Base-by-base conservation (phyloP, 2,329 filamentous ascomycete species). In the Xylaria sp. region DNA sequence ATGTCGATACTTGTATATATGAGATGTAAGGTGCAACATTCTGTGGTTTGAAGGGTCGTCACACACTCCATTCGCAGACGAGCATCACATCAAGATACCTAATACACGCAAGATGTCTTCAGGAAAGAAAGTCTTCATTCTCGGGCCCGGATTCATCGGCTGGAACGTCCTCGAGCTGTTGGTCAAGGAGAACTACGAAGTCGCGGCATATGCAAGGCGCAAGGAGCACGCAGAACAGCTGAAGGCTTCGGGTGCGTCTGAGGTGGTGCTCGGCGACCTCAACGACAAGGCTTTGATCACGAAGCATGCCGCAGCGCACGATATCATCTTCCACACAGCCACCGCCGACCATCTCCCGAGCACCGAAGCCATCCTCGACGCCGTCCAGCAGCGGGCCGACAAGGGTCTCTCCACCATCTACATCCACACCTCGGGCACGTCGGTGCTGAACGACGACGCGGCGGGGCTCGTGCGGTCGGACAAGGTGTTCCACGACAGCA, bases 121-220 rank as follows among this genome's bases (percentile, higher is more conserved):
- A 7, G 57, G 52, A 38, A 66, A 67, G 58, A 65, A 65, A 38
- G 72, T 77, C 39, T 72, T 78, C 63, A 68, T 78, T 48, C 61
- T 79, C 41, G 76, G 76, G 9, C 73, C 76, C 9, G 76, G 76
- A 55, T 78, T 73, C 68, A 77, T 80, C 50, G 78, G 78, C 39
- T 74, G 74, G 63, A 74, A 77, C 22, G 69, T 81, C 38, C 67
- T 80, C 20, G 73, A 78, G 5, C 64, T 74, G 6, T 70, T 81
- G 16, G 60, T 76, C 39, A 62, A 63, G 43, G 73, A 78, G 49
- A 66, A 69, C 17, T 77, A 78, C 61, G 55, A 61, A 1, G 72
- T 81, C 24, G 77, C 75, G 0, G 72, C 68, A 1, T 69, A 74
- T 19, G 72, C 76, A n/a, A 71, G 74, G 24, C 65, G 74, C n/a